phyloP scores from a whole-genome alignment of 495 filamentous ascomycete species.

The Penicillium salamii region DNA sequence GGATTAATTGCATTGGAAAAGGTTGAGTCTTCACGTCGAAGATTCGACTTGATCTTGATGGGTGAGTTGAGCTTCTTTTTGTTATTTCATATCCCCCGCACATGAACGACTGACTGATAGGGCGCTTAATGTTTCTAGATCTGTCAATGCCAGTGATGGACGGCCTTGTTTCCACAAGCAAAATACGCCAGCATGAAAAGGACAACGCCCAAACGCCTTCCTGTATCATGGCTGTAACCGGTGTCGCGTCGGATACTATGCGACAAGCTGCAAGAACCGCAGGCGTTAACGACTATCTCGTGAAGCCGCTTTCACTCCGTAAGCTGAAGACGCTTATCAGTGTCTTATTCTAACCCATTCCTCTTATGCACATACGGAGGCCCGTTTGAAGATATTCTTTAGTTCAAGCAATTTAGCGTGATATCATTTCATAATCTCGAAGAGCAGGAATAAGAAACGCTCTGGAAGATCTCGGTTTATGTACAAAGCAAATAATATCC shows the following conservation, averaged over 20 bases:
- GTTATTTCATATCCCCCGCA: background rate
- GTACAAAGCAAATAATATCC: background rate
- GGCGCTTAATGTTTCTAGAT: background rate
- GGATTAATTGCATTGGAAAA: conserved; percentile 53
- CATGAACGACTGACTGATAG: background rate
- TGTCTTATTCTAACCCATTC: background rate
- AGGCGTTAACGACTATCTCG: conserved; percentile 38
- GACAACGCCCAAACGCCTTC: conserved; percentile 8
- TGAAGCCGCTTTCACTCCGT: conserved; percentile 34
- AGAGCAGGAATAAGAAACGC: background rate
- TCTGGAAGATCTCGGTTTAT: background rate
- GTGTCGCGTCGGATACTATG: conserved; percentile 29
- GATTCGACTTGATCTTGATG: conserved; percentile 51
- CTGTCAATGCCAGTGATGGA: conserved; percentile 28
- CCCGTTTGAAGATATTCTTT: background rate
- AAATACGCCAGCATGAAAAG: conserved; percentile 21
- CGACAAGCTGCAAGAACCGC: conserved; percentile 30
- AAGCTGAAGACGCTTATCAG: conserved; percentile 24
- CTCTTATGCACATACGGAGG: background rate
- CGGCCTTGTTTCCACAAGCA: conserved; percentile 18
- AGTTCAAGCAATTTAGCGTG: background rate
- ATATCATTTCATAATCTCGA: background rate
- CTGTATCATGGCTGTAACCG: conserved; percentile 32
- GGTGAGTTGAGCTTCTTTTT: conserved; percentile 4
- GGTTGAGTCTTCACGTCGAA: conserved; percentile 24